Conservation (phyloP, 2,329 filamentous ascomycete species). For the Ploettnerulaceae sp. region DNA sequence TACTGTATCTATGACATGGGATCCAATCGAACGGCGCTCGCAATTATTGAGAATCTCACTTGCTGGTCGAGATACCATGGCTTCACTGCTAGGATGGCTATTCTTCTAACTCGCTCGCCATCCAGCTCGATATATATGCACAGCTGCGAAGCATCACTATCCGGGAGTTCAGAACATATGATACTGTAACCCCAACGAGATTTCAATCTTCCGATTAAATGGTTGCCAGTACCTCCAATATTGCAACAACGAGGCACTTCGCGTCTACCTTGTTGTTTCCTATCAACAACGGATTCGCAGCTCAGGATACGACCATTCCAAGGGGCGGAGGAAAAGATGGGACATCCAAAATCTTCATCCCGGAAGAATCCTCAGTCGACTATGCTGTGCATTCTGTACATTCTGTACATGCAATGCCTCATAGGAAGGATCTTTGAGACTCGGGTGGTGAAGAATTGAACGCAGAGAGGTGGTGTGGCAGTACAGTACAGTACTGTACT, state of each 20-base stretch:
- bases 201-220: conserved; percentile 30
- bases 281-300: conserved; percentile 45
- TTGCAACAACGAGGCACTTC: conserved; percentile 39
- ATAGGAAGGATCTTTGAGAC: conserved; percentile 37
- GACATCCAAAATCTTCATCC: conserved; percentile 32
- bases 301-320: conserved; percentile 40
- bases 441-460: conserved; percentile 36
- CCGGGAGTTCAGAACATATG: conserved; percentile 34
- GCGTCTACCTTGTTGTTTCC: conserved; percentile 51
- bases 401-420: conserved; percentile 33
- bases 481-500: background rate
- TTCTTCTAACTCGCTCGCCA: conserved; percentile 42
- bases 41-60: conserved; percentile 51
- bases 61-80: conserved; percentile 56
- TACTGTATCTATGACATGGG: conserved; percentile 47
- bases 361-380: conserved; percentile 27
- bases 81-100: conserved; percentile 46
- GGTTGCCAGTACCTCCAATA: conserved; percentile 29
- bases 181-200: conserved; percentile 24
- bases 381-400: conserved; percentile 34
- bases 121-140: conserved; percentile 36
- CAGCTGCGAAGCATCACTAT: conserved; percentile 42
- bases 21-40: conserved; percentile 42
- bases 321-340: conserved; percentile 36
- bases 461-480: too few relatives aligned